A percentile compares a stretch with the other conserved stretches of the same genome.
phyloP scores from a whole-genome alignment of 768 basidiomycete genomes.

The Serpula lacrymans region DNA sequence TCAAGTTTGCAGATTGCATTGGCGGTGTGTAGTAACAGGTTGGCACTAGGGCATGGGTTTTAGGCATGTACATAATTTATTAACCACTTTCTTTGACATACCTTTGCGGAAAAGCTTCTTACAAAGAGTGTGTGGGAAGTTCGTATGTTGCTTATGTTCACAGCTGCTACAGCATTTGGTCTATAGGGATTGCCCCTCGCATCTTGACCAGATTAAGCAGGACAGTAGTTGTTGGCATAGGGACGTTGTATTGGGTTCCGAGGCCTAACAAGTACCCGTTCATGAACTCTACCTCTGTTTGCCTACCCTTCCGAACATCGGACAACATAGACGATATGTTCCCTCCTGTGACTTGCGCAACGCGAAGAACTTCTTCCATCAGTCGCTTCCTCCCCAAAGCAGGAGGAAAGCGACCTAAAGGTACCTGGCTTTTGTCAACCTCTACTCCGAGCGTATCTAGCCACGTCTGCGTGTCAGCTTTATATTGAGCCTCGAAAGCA shows the following conservation, averaged over 20 bases:
- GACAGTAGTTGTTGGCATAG: constrained; percentile 54
- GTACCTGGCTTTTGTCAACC: constrained; percentile 19
- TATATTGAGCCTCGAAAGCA: constrained; percentile 53
- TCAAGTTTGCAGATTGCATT: too few species aligned
- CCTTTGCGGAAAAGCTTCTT: too few species aligned
- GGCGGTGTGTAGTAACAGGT: too few species aligned
- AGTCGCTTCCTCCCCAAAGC: constrained; percentile 45
- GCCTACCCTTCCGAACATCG: constrained; percentile 58
- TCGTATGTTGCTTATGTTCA: too few species aligned
- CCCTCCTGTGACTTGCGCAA: constrained; percentile 52
- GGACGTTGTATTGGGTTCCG: constrained; percentile 53
- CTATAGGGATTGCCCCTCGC: constrained; percentile 53
- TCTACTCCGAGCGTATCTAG: constrained; percentile 21
- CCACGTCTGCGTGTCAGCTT: constrained; percentile 32
- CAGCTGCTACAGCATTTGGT: constrained; percentile 37
- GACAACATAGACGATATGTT: constrained; percentile 82
- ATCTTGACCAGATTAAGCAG: constrained; percentile 59
- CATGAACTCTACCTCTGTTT: constrained; percentile 78
- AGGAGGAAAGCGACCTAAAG: constrained; percentile 41
- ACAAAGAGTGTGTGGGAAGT: too few species aligned
- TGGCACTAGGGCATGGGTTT: too few species aligned
- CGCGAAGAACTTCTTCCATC: constrained; percentile 51
- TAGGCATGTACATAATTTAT: too few species aligned
- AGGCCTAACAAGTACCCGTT: constrained; percentile 77
- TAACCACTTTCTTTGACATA: too few species aligned